Conservation (phyloP, 1,284 basidiomycete genomes). For the Bondarzewia mesenterica region DNA sequence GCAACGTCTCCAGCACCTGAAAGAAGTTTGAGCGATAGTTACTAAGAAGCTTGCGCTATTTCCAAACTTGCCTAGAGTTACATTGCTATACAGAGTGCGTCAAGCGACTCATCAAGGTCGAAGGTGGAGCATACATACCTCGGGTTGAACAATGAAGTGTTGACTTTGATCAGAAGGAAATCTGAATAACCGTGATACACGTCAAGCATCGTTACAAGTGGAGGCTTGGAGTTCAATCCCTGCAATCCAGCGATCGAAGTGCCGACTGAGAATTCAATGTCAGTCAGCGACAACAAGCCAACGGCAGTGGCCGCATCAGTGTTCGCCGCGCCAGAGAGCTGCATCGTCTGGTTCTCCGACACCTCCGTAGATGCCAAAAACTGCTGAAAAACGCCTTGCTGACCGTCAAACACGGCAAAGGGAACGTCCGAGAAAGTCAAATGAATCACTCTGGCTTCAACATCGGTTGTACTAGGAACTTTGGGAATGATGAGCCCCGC, state of each 20-base stretch:
- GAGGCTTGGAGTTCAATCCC: constrained; percentile 56
- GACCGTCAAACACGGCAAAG: constrained; percentile 45
- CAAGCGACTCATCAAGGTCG: constrained; percentile 4
- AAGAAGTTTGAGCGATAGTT: too few relatives aligned
- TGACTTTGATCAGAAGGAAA: constrained; percentile 66
- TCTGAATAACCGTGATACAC: constrained; percentile 64
- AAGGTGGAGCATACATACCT: constrained; percentile 30
- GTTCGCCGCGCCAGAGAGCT: constrained; percentile 52
- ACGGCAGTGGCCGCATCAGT: constrained; percentile 63
- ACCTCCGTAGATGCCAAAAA: constrained; percentile 66
- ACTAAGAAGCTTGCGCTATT: too few relatives aligned
- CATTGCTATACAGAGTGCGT: constrained; percentile 38
- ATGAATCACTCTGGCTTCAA: constrained; percentile 54
- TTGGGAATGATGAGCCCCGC: constrained; percentile 59
- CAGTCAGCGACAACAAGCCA: constrained; percentile 53
- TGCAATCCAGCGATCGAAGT: constrained; percentile 61
- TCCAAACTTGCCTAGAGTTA: constrained; percentile 48
- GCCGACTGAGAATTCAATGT: constrained; percentile 58
- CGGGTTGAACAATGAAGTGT: constrained; percentile 51
- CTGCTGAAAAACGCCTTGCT: constrained; percentile 48
- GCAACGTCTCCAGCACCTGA: constrained; percentile 5
- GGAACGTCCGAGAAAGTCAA: constrained; percentile 57
- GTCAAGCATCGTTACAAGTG: constrained; percentile 48
- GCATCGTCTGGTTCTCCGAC: constrained; percentile 39
- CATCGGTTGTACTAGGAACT: constrained; percentile 54